Base-by-base conservation (phyloP, 1,284 basidiomycete species). In the Phlebopus sp. region DNA sequence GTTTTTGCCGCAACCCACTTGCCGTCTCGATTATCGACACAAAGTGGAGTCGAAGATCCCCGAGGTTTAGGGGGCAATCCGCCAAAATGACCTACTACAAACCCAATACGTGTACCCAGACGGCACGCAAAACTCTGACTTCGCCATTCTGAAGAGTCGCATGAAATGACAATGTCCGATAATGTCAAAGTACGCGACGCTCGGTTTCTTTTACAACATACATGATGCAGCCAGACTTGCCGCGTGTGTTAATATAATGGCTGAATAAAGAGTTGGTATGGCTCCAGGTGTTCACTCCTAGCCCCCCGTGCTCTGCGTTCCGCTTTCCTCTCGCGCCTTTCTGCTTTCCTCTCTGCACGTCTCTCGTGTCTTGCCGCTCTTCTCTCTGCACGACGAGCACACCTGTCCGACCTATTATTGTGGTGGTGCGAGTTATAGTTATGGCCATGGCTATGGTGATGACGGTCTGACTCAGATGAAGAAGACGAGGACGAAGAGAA, bases 251-350 rank as follows among this genome's bases (percentile, higher is more conserved):
- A 18, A 37, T 23, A 49, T 11, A 56, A 36, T 8, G 58, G 29
- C 4, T 49, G 59, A 5, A 63, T 27, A 41, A 51, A 53, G 2
- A 67, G 44, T 27, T 63, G 46, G 49, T 67, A 64, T 0, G 57
- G 59, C 42, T 36, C 11, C 5, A 18, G 13, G 47, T 52, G 1
- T 1, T 63, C 62, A 0, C 61, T 52, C 3, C 44, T 49, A 1
- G 52, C 42, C 29, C 48, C 62, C 11, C 57, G 37, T 1, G 29
- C 51, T 2, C 56, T 51, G 8, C 54, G 42, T 35, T 64, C 55
- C 0, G 37, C 38, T 37, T 14, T 43, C 6, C 39, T 45, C 18
- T 39, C 53, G 1, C 63, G 45, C 25, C 27, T 51, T 1, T 19
- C 49, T 2, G 31, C 46, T 0, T 52, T 52, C 18, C 55, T 46